Evolutionary conservation across 2,329 filamentous ascomycete species (phyloP), one percentile per base, ranked within the genome.

Genomic region (Alternaria consortialis): DNA sequence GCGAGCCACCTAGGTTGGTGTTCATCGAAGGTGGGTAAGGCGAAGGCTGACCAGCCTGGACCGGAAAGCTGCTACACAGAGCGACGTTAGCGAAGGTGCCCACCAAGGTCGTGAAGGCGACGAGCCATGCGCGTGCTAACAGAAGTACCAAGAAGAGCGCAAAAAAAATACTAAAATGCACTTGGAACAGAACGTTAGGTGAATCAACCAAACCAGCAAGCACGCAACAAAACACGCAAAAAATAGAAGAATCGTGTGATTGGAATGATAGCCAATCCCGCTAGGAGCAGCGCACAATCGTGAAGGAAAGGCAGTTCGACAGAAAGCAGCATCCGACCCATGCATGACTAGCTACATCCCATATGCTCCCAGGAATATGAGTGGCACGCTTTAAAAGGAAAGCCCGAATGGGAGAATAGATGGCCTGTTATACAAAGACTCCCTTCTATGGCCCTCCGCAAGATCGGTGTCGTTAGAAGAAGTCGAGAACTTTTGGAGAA

Each of bases 381-480:
- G 65, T 65, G 67, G 67, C 66, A 62, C 65, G 68, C 63, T 72
- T 71, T 70, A 69, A 74, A 73, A 66, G 64, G 66, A 68, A 68
- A 72, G 69, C 68, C 71, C 72, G 63, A 65, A 68, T 58, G 58
- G 58, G 72, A 68, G 75, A 68, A 70, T 69, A 66, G 62, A 68
- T 72, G 70, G 71, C 70, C 68, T 77, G 75, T 76, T 78, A 75
- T 78, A 77, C 76, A 78, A 75, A 72, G 69, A 70, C 66, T 67
- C 68, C 67, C 67, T 64, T 74, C 65, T 73, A 75, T 70, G 70
- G 70, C 70, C 70, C 69, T 74, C 67, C 68, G 73, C 70, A 70
- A 74, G 62, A 74, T 75, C 64, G 71, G 69, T 69, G 69, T 74
- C 72, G 66, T 76, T 65, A 76, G 74, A 75, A 73, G 73, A 76